These are phyloP conservation scores for Talaromyces sp. DNA, from an alignment of 2,329 filamentous ascomycete species.

Conservation along the genomic window DNA sequence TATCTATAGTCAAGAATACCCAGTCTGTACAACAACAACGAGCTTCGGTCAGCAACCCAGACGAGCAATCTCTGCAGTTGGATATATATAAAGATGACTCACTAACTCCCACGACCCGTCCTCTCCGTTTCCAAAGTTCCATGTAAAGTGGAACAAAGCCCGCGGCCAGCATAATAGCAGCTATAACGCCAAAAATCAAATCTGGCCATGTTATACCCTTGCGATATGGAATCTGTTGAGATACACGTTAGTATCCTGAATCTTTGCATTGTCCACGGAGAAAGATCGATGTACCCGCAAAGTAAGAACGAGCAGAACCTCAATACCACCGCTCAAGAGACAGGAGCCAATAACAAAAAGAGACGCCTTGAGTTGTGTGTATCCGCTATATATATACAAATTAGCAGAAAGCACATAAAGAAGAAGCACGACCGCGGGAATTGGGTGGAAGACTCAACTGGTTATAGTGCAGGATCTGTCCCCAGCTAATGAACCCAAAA, in stretches of 20 bases:
- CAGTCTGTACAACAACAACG: constrained; percentile 35
- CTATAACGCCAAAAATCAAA: constrained; percentile 53
- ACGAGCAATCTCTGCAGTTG: not conserved
- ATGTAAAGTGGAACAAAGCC: constrained; percentile 58
- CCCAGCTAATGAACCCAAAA: constrained; percentile 49
- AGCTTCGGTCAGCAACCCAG: constrained; percentile 19
- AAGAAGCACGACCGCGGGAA: too few species aligned
- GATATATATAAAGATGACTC: constrained; percentile 21
- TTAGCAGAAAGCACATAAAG: not conserved
- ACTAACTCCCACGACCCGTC: constrained; percentile 59
- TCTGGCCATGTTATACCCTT: constrained; percentile 52
- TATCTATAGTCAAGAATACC: constrained; percentile 58
- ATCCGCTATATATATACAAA: constrained; percentile 17
- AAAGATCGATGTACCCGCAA: constrained; percentile 41
- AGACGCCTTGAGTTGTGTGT: constrained; percentile 46
- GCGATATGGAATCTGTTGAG: constrained; percentile 50
- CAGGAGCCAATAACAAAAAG: constrained; percentile 38
- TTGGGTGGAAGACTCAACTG: constrained; percentile 30
- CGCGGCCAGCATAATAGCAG: constrained; percentile 51
- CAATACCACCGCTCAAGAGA: constrained; percentile 48
- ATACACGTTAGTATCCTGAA: not conserved
- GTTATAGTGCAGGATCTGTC: constrained; percentile 49
- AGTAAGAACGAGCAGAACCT: constrained; percentile 54
- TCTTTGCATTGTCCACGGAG: not conserved
- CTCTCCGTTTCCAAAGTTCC: constrained; percentile 58